Evolutionary conservation across 1,284 basidiomycete species (phyloP), one percentile per base, ranked within the genome.

Genomic region (Trametes polyzona): DNA sequence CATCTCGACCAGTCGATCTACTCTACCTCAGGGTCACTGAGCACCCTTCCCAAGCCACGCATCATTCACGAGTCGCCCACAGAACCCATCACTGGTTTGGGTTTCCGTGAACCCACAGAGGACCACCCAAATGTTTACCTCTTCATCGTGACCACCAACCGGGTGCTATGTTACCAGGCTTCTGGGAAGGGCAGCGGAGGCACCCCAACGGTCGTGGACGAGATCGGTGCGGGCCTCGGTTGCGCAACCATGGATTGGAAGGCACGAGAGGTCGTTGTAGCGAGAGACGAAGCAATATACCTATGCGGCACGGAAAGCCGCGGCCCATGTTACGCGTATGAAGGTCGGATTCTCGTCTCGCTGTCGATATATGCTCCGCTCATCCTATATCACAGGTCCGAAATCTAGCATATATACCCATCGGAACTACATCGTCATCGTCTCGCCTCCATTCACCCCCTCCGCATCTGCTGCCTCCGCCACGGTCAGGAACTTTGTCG

Each of bases 201-300:
- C 10, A 74, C 83, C 0, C 82, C 91, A 0, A 76, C 79, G 0
- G 83, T 87, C 0, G 83, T 98, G 0, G 94, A 98, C 68, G 95
- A 98, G 66, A 83, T 92, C 8, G 95, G 96, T 0, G 87, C 86
- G 41, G 90, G 83, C 0, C 74, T 98, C 4, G 90, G 92, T 0
- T 99, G 96, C 69, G 90, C 90, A 0, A 83, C 84, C 19, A 89
- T 95, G 83, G 87, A 93, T 69, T 82, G 83, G 82, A 73, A 82
- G 49, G 76, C 82, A 52, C 76, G 80, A 36, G 85, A 93, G 68
- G 86, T 98, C 65, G 83, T 96, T 11, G 83, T 98, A 2, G 96
- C 95, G 0, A 78, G 92, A 52, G 93, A 97, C 50, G 96, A 98
- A 66, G 96, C 95, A 1, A 87, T 98, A 37, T 97, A 96, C 67